Percentiles rank a stretch among this genome's conserved stretches.
Conservation (phyloP, 257 asterid genomes). For the Nicotiana paniculata region DNA sequence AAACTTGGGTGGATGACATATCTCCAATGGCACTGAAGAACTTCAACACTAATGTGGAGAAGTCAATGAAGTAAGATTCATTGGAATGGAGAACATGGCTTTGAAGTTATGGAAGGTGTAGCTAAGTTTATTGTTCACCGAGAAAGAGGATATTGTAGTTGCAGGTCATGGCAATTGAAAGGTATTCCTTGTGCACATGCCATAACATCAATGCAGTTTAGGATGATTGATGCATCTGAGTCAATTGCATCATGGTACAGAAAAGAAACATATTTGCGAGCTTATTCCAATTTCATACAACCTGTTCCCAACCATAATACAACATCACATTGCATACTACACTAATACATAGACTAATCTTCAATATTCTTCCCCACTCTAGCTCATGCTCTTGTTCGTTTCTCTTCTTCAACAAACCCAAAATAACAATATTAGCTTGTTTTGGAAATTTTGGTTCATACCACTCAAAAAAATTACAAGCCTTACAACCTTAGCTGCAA, state of each 20-base stretch:
- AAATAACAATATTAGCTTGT: too few species aligned
- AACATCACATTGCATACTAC: too few species aligned
- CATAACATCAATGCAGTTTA: background rate
- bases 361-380: too few species aligned
- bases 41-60: background rate
- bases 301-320: too few species aligned
- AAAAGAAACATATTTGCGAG: background rate
- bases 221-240: background rate
- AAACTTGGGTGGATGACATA: background rate
- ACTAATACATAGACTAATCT: too few species aligned
- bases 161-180: background rate
- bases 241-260: background rate
- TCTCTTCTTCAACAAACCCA: too few species aligned
- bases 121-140: background rate
- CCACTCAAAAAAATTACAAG: too few species aligned
- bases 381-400: too few species aligned
- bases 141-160: background rate
- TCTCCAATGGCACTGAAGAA: background rate
- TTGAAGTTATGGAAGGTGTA: background rate
- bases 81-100: background rate
- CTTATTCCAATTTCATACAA: background rate
- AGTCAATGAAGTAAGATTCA: background rate
- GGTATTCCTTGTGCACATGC: background rate
- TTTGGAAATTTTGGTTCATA: too few species aligned
- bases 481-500: too few species aligned